phyloP scores from a whole-genome alignment of 805 yeast species.

The Starmerella tilneyi region DNA sequence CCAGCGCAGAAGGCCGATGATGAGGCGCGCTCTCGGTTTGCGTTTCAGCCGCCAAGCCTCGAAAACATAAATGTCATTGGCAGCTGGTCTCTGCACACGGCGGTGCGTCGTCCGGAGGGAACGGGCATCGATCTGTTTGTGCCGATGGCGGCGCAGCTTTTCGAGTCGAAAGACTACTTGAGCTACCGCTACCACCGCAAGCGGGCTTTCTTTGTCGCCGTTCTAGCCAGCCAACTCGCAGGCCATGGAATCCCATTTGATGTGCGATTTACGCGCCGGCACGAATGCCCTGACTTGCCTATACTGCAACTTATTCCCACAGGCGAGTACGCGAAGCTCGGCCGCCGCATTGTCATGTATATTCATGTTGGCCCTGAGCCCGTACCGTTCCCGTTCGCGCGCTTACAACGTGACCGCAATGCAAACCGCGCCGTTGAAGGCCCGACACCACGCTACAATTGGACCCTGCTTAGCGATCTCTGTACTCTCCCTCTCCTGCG shows the following conservation, averaged over 20 bases:
- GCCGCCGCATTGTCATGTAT: conserved; percentile 53
- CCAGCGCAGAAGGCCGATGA: conserved; percentile 32
- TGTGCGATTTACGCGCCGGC: conserved; percentile 56
- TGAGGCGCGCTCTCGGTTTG: conserved; percentile 50
- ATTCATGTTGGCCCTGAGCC: conserved; percentile 63
- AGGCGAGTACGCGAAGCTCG: conserved; percentile 17
- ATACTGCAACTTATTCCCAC: conserved; percentile 43
- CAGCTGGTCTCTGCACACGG: conserved; percentile 78
- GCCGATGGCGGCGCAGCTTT: conserved; percentile 65
- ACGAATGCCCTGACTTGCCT: conserved; percentile 72
- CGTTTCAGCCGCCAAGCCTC: conserved; percentile 52
- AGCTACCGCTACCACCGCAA: conserved; percentile 86
- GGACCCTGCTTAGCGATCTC: conserved; percentile 62
- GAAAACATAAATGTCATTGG: conserved; percentile 68
- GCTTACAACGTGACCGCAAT: conserved; percentile 68
- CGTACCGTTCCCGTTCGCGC: conserved; percentile 58
- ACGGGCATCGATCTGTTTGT: conserved; percentile 67
- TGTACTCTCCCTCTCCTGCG: conserved; percentile 61
- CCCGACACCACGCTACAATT: conserved; percentile 81
- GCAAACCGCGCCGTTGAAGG: conserved; percentile 45
- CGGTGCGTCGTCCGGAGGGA: conserved; percentile 49
- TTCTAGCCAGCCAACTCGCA: conserved; percentile 39
- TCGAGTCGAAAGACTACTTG: conserved; percentile 79
- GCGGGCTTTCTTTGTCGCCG: conserved; percentile 77
- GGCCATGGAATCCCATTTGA: conserved; percentile 37